phyloP scores from a whole-genome alignment of 202 grass and related monocot genomes.

The Bolboschoenoplectus hybrid region DNA sequence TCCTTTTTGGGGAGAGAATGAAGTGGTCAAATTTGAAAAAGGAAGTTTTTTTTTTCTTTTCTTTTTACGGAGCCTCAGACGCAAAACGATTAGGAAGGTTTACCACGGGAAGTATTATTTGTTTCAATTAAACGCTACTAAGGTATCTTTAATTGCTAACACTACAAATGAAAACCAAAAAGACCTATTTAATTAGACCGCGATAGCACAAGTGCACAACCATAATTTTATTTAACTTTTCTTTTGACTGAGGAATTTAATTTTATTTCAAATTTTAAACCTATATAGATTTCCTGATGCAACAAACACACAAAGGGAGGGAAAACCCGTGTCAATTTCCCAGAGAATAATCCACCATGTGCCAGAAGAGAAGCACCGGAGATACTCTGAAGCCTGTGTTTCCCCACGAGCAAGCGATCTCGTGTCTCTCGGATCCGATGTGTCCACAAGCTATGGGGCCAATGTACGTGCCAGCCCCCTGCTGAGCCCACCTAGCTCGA shows the following conservation, averaged over 20 bases:
- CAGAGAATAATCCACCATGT: constrained; percentile 40
- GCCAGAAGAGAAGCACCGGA: constrained; percentile 39
- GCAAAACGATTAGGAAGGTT: not conserved
- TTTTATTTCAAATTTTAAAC: constrained; percentile 1
- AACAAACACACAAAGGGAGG: constrained; percentile 37
- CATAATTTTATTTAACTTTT: not conserved
- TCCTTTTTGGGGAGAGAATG: not conserved
- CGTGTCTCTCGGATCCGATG: constrained; percentile 2
- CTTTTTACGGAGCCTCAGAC: not conserved
- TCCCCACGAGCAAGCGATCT: constrained; percentile 26
- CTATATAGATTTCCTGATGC: constrained; percentile 38
- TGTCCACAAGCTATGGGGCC: constrained; percentile 30
- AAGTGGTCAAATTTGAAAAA: not conserved
- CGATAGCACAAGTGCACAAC: not conserved
- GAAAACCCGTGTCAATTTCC: not conserved
- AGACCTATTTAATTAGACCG: not conserved
- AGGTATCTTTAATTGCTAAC: not conserved
- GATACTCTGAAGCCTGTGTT: constrained; percentile 24
- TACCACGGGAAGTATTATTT: not conserved
- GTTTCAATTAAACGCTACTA: not conserved
- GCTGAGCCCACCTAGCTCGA: constrained; percentile 21
- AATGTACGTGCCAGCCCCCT: constrained; percentile 26
- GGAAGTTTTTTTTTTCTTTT: not conserved
- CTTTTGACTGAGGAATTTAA: not conserved
- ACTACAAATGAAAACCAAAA: not conserved